Base-by-base conservation (phyloP, 495 filamentous ascomycete species). In the Hypoxylon lienhwacheense region DNA sequence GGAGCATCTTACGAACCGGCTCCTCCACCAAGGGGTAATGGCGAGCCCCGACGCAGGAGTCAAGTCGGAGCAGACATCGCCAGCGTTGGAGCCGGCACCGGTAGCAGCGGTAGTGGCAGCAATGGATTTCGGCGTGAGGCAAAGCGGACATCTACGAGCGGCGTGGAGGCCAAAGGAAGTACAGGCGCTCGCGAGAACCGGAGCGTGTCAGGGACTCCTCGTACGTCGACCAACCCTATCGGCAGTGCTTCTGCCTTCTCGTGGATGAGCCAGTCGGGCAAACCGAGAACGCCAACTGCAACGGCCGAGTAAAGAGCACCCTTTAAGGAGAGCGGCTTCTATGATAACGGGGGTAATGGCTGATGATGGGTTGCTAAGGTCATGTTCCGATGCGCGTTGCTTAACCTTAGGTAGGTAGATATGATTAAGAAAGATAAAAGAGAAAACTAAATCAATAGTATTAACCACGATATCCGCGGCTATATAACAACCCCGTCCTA, bases 181-280 rank as follows among this genome's bases (percentile, higher is more conserved):
- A 35, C 71, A 55, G 54, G 55, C 40, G 63, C 61, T 59, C 70
- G 71, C 69, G 66, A 83, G 67, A 66, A 57, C 46, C 61, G 66
- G 44, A 72, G 65, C 50, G 59, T 59, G 34, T 49, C 67, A 29
- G 43, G 64, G 26, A 61, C 71, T 34, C 70, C 73, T 35, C 67
- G 73, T 59, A 71, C 77, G 6, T 70, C 71, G 26, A 68, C 84
- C 16, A 97, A 97, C 66, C 91, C 93, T 2, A 77, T 97, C 29
- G 93, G 93, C 7, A 85, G 88, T 26, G 93, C 88, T n/a, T 92
- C 90, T 17, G 93, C 93, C 10, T 98, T 98, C 75, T 81, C 87
- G n/a, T 98, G 91, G 91, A 83, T 97, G 70, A 75, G 65, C 21
- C 47, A 67, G 24, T 53, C 67, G 29, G 59, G 42, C 34, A 73